Base-by-base conservation (phyloP, 345 rosid species). In the Raphanus sativus region DNA sequence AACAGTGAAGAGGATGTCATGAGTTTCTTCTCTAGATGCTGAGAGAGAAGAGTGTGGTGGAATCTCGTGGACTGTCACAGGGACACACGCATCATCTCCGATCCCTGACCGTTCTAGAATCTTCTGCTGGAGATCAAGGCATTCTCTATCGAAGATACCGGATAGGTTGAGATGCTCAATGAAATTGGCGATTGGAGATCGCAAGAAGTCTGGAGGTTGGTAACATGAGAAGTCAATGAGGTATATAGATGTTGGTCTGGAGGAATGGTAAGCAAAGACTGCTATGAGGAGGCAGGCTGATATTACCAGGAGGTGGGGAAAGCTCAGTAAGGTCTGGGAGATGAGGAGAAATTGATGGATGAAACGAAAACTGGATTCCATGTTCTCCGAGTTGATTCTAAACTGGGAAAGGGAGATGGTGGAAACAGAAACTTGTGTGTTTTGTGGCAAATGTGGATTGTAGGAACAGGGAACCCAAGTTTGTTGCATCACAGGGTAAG, bases 141-240 rank as follows among this genome's bases (percentile, higher is more conserved):
- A 15, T 16, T 52, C 58, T 15, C 58, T 52, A 1, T 52, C 58
- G 0, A 52, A 52, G 2, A 52, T 16, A 52, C 58, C 58, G 10
- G 58, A 52, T 15, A 52, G 24, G 24, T 15, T 52, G 2, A 52
- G 58, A 52, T 52, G 58, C 58, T 52, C 58, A 6, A 52, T 52
- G 25, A 52, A 52, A 16, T 52, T 52, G 25, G 58, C 17, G 25
- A 52, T 16, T 16, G 58, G 58, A 6, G 58, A 15, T 6, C 58
- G 58, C 0, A 52, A 0, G 58, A 52, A 52, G 58, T 52, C 58
- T 52, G 58, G 58, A 16, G 58, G 58, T 52, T 52, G 58, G 58
- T 52, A 15, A 52, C 58, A 52, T 52, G 58, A 52, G 58, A 52
- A 52, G 58, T 52, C 58, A 52, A 52, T 52, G 58, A 52, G 58